Base-by-base conservation (phyloP, 495 filamentous ascomycete species). In the Penicillium chermesinum region DNA sequence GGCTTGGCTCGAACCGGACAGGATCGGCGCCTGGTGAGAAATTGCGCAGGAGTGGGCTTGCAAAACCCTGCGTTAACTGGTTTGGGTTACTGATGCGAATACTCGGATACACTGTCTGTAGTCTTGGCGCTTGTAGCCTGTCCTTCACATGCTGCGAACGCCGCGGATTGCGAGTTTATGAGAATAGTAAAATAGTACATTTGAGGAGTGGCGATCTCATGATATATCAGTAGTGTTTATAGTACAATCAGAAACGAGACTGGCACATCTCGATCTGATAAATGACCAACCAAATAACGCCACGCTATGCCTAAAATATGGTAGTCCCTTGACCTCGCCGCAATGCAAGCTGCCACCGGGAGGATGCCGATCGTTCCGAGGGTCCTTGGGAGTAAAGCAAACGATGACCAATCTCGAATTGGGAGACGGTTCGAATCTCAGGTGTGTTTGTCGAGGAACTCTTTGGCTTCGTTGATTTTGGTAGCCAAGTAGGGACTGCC, bases 401-500 rank as follows among this genome's bases (percentile, higher is more conserved):
- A 53, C 14, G 32, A 10, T 20, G 41, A 46, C 35, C 3, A 49
- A 44, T 16, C 10, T 5, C 4, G 10, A 30, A 30, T 30, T 30
- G 32, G 43, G 10, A 6, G 1, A 1, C 30, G 15, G n/a, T n/a
- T n/a, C 35, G 12, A 41, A 38, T 42, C 39, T 55, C 53, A 73
- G 25, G 44, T 44, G 34, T 71, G 58, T 72, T 96, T 97, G 66
- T 97, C 91, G 58, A 97, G 62, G 54, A 96, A 85, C 65, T 97
- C 91, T 67, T 97, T 97, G 34, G 91, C 91, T 67, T 97, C 91
- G 67, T 97, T 97, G 64, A 97, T 86, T 65, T 98, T 98, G 38
- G 89, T 95, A 7, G 93, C 93, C 46, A 98, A 65, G 66, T 96
- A 99, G 22, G 93, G 93, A 64, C 90, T 96, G 15, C 93, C 93